These are phyloP conservation scores for Cerioporus squamosus DNA, from an alignment of 1,284 basidiomycete species.

Conservation along the genomic window DNA sequence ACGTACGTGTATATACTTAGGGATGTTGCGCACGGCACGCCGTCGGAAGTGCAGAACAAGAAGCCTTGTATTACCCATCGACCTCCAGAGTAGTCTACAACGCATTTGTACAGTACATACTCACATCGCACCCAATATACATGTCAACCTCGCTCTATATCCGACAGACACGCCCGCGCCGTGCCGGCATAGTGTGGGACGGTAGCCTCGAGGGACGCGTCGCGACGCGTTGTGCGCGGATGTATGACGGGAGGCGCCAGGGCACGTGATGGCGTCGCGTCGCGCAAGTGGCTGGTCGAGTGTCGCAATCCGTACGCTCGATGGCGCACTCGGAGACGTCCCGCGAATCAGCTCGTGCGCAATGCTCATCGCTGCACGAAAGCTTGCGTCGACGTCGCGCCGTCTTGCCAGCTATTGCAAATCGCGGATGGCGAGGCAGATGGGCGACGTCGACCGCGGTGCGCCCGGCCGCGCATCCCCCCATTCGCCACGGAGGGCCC, in stretches of 20 bases:
- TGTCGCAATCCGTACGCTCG: conserved; percentile 21
- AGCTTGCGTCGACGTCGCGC: conserved; percentile 20
- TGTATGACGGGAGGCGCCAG: neutral
- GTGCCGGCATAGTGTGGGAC: neutral
- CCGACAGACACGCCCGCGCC: too few relatives aligned
- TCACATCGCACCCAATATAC: neutral
- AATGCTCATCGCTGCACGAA: conserved; percentile 17
- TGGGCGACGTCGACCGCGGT: neutral
- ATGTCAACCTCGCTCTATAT: too few relatives aligned
- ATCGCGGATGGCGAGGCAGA: conserved; percentile 8
- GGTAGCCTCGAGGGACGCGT: conserved; percentile 6
- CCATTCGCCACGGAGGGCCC: conserved; percentile 11
- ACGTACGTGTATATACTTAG: neutral
- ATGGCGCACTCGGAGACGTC: conserved; percentile 17
- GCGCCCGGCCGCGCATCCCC: neutral
- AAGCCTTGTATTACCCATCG: conserved; percentile 1
- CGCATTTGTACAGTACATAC: neutral
- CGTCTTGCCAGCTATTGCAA: conserved; percentile 20
- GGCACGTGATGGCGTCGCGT: conserved; percentile 24
- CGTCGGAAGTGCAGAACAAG: neutral
- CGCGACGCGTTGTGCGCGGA: conserved; percentile 14
- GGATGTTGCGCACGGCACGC: neutral
- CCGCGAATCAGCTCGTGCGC: conserved; percentile 14
- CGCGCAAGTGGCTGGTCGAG: conserved; percentile 16
- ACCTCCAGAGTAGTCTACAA: neutral